Evolutionary conservation across 31 red algal genomes (phyloP), one percentile per base, ranked within the genome.

Genomic region (Odonthalia washingtoniensis): DNA sequence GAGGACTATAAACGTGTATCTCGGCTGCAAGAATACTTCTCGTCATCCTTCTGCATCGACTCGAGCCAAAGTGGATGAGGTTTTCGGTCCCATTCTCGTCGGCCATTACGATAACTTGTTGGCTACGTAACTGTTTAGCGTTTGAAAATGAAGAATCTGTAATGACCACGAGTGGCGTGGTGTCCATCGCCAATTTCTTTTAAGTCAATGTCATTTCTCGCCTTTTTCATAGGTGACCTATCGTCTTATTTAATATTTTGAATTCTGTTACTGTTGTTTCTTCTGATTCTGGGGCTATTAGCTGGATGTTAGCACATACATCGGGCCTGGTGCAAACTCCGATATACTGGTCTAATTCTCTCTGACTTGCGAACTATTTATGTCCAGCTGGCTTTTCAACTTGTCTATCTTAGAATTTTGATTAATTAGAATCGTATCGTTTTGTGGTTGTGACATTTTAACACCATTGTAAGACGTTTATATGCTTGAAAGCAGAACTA

Each of bases 71-170:
- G 45, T 87, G 84, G 1, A 78, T 1, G 3, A 77, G 63, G 84
- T 78, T 87, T 1, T 46, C 70, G 73, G 57, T 3, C 3, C 33
- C 38, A 21, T 45, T 24, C 14, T 61, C 43, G 30, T 87, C 73
- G 1, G 43, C 73, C 45, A 75, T 36, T 2, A 78, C 2, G 61
- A 77, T 43, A 5, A 77, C 72, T 3, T 77, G 14, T 39, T 87
- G 84, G 16, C 68, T 75, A 16, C 67, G 75, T 3, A 87, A 2
- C 36, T 68, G 35, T 0, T 5, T 2, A 66, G 84, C 49, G 61
- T 66, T 87, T 1, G 57, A 39, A 78, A 87, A 87, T 68, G 72
- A 78, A 1, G 84, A n/a, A 38, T 87, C 70, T 1, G 84, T 77
- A 60, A 87, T 30, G 1, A 44, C 42, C 4, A 87, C 73, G 24